phyloP scores from a whole-genome alignment of 192 early-diverging fungal species.

The Coemansia sp. region DNA sequence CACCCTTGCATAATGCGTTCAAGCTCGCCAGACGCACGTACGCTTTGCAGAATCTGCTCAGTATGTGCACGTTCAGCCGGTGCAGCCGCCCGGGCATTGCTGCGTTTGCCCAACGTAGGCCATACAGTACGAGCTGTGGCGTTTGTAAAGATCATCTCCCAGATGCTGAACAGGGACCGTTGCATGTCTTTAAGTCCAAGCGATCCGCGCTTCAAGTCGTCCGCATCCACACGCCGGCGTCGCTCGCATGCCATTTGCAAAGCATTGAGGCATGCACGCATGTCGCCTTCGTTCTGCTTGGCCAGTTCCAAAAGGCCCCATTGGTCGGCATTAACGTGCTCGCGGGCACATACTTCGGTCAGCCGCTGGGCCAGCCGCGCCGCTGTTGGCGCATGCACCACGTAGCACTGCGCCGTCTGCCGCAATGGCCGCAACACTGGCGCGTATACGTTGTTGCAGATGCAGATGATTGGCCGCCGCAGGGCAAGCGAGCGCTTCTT shows the following conservation, averaged over 20 bases:
- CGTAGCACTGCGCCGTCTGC: conserved; percentile 68
- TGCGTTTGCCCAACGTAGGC: conserved; percentile 15
- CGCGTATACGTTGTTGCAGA: conserved; percentile 96
- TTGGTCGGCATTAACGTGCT: conserved; percentile 71
- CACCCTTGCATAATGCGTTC: conserved; percentile 89
- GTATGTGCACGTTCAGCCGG: conserved; percentile 15
- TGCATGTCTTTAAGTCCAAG: conserved; percentile 82
- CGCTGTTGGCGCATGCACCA: conserved; percentile 67
- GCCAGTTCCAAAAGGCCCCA: conserved; percentile 72
- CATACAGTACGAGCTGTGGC: conserved; percentile 21
- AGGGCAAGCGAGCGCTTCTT: conserved; percentile 50
- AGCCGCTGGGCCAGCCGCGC: conserved; percentile 72
- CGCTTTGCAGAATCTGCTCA: conserved; percentile 53
- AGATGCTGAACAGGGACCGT: conserved; percentile 74
- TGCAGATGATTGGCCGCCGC: conserved; percentile 93
- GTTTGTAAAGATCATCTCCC: conserved; percentile 75
- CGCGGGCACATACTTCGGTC: conserved; percentile 73
- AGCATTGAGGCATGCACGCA: conserved; percentile 85
- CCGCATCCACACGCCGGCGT: conserved; percentile 34
- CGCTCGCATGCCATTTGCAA: conserved; percentile 60
- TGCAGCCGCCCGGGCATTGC: neutral
- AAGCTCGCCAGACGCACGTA: conserved; percentile 66
- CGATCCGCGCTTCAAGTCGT: conserved; percentile 48
- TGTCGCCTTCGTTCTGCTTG: conserved; percentile 80
- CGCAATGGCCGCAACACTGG: conserved; percentile 83